Conservation (phyloP, 1,284 basidiomycete species). For the Schizopora paradoxa region DNA sequence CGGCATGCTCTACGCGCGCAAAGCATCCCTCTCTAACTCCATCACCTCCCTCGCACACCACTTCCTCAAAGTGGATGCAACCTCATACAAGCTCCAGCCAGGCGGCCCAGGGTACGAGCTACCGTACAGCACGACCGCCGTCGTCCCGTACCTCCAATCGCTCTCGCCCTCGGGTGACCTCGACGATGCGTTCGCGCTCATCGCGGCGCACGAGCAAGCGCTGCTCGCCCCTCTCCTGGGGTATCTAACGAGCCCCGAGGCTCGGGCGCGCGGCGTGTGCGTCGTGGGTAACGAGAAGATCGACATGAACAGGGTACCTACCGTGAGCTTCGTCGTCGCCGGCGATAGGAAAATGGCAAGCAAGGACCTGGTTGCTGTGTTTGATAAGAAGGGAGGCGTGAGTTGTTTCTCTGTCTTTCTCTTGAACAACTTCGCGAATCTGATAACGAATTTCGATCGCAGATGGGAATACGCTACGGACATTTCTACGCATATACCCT, state of each 20-base stretch:
- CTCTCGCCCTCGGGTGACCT: conserved; percentile 46
- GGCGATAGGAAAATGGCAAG: conserved; percentile 51
- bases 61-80: conserved; percentile 50
- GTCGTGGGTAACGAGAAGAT: conserved; percentile 57
- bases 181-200: conserved; percentile 41
- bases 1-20: conserved; percentile 58
- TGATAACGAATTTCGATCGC: conserved; percentile 2
- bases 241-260: conserved; percentile 35
- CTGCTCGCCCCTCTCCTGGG: conserved; percentile 38
- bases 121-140: conserved; percentile 53
- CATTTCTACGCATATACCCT: conserved; percentile 76
- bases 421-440: neutral
- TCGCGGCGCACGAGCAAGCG: conserved; percentile 41
- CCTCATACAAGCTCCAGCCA: conserved; percentile 62
- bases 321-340: conserved; percentile 65
- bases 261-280: conserved; percentile 51
- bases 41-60: conserved; percentile 62
- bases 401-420: conserved; percentile 26
- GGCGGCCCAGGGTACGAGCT: conserved; percentile 73
- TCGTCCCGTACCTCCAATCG: conserved; percentile 59
- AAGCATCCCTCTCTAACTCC: conserved; percentile 39
- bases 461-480: conserved; percentile 75
- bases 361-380: conserved; percentile 55
- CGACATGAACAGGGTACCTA: conserved; percentile 52
- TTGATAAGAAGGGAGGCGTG: conserved; percentile 57